Conservation (phyloP, 805 yeast genomes). For the Kuraishia piskuri region DNA sequence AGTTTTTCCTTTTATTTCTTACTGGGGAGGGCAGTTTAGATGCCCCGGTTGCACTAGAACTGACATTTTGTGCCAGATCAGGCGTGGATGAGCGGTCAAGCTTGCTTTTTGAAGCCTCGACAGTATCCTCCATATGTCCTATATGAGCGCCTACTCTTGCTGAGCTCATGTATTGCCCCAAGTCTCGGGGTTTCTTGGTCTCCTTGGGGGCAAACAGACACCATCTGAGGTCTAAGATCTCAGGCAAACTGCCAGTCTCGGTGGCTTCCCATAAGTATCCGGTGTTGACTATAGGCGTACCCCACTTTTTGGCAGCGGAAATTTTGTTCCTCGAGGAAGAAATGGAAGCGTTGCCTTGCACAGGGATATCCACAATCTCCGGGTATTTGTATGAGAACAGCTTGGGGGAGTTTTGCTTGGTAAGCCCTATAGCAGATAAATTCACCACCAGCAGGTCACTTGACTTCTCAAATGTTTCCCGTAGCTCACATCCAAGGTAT, state of each 20-base stretch:
- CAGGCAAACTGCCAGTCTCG: conserved; percentile 28
- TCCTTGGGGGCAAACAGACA: conserved; percentile 43
- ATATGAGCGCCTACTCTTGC: neutral
- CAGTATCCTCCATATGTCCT: conserved; percentile 13
- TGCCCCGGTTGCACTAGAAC: conserved; percentile 5
- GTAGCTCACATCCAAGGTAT: conserved; percentile 41
- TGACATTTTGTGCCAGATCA: neutral
- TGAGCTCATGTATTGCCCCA: conserved; percentile 13
- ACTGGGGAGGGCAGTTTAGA: conserved; percentile 47
- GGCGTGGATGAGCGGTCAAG: neutral
- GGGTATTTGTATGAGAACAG: conserved; percentile 28
- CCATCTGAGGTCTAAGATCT: conserved; percentile 39
- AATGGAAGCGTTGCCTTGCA: conserved; percentile 7
- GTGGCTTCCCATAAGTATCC: conserved; percentile 47
- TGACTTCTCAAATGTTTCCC: conserved; percentile 36
- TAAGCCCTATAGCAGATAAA: conserved; percentile 31
- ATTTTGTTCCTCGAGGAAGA: conserved; percentile 45
- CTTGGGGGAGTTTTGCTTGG: conserved; percentile 29
- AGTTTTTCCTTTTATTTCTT: conserved; percentile 32
- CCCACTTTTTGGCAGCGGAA: conserved; percentile 48
- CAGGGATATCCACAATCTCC: conserved; percentile 15
- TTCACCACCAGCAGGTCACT: conserved; percentile 54
- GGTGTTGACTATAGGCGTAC: conserved; percentile 48
- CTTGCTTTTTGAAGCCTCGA: neutral
- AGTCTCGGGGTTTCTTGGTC: conserved; percentile 16